Base-by-base conservation (phyloP, 805 yeast genomes). In the Suhomyces tanzawaensis region DNA sequence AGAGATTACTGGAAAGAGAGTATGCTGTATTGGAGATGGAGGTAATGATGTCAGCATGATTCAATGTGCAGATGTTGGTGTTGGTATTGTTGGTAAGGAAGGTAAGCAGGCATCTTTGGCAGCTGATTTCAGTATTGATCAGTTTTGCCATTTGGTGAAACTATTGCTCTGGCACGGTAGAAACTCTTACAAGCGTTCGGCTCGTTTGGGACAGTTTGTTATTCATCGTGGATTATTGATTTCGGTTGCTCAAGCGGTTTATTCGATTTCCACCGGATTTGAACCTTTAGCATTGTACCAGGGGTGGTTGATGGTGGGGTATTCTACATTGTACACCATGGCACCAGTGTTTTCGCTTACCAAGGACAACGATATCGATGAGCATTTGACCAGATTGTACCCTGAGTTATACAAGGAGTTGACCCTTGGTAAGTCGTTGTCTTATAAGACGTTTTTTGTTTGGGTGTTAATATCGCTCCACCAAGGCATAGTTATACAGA, bases 21-120 rank as follows among this genome's bases (percentile, higher is more conserved):
- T 91, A 2, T 91, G 98, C 48, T 93, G 98, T 55, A 95, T 93
- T 49, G 99, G 99, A 40, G 99, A 93, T 62, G 99, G 99, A 53
- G 99, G 99, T 52, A 93, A 93, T 55, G 99, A 93, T 63, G 99
- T 93, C 23, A 85, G 95, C 51, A 93, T 93, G 99, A 93, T 93
- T 48, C 99, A 93, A 64, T 84, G 95, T 48, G 99, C 99, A 0
- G 96, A 95, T 66, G 96, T 93, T 7, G 99, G 99, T 42, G 95
- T 93, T 19, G 99, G 99, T 40, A 93, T 93, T 48, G 99, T 93
- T 15, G 99, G 99, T 25, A 93, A 93, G 60, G 99, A 93, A 60
- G 99, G 99, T 24, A 84, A 83, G 46, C 99, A 93, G 60, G 99
- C 99, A 0, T 88, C 96, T 0, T 69, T 93, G 36, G 96, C 98